These are phyloP conservation scores for Apiotrichum domesticum DNA, from an alignment of 1,284 basidiomycete genomes.

Conservation along the genomic window DNA sequence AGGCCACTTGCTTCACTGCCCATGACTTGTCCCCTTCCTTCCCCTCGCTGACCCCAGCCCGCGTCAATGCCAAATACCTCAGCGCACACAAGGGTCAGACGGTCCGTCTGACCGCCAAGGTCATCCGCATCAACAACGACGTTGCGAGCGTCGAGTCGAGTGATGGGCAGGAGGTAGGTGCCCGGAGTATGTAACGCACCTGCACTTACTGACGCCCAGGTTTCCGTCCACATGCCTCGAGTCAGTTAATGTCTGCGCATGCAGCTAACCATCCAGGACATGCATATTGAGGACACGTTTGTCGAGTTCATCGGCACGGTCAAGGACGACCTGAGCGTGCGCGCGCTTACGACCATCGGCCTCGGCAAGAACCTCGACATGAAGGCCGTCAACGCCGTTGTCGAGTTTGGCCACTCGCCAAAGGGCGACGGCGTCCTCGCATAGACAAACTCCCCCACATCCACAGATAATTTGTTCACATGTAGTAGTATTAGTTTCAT, in stretches of 20 bases:
- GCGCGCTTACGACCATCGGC: slow-evolving; percentile 58
- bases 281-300: slow-evolving; percentile 54
- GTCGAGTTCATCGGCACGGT: slow-evolving; percentile 72
- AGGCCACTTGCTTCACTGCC: too few relatives aligned
- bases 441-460: not conserved
- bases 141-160: slow-evolving; percentile 59
- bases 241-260: slow-evolving; percentile 40
- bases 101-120: slow-evolving; percentile 67
- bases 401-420: slow-evolving; percentile 35
- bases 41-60: slow-evolving; percentile 23
- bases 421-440: slow-evolving; percentile 40
- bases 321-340: slow-evolving; percentile 57
- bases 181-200: too few relatives aligned
- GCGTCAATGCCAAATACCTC: slow-evolving; percentile 38
- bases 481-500: slow-evolving; percentile 1
- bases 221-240: slow-evolving; percentile 54
- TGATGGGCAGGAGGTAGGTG: slow-evolving; percentile 60
- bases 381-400: slow-evolving; percentile 39
- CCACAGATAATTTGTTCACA: not conserved
- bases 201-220: slow-evolving; percentile 28
- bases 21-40: too few relatives aligned
- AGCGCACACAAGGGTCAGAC: slow-evolving; percentile 47
- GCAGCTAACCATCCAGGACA: slow-evolving; percentile 45
- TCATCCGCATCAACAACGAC: slow-evolving; percentile 57
- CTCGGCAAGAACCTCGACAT: slow-evolving; percentile 57